Conservation (phyloP, 768 basidiomycete species). For the Arthromyces matolae region DNA sequence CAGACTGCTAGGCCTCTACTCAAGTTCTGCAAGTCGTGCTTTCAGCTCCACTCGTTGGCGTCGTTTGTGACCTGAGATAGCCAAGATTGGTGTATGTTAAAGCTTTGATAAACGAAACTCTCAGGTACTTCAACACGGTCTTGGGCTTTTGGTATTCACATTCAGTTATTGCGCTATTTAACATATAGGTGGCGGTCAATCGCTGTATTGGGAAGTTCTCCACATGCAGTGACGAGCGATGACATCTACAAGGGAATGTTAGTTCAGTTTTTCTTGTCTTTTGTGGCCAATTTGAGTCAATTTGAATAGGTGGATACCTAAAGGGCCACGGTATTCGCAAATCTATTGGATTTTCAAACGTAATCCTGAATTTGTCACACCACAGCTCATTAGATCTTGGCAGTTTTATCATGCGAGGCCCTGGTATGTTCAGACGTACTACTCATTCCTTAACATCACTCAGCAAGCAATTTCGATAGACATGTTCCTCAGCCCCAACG, state of each 20-base stretch:
- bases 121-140: conserved; percentile 13
- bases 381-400: neutral
- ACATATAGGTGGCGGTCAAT: conserved; percentile 15
- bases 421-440: conserved; percentile 6
- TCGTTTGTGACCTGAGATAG: no score
- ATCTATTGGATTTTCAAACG: conserved; percentile 1
- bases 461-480: no score
- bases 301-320: no score
- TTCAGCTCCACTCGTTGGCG: no score
- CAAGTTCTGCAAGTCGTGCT: no score
- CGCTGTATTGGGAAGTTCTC: conserved; percentile 10
- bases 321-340: conserved; percentile 13
- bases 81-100: conserved; percentile 15
- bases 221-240: conserved; percentile 14
- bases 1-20: no score
- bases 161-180: neutral
- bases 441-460: no score
- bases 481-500: conserved; percentile 9
- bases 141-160: no score
- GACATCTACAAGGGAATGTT: conserved; percentile 13
- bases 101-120: conserved; percentile 15
- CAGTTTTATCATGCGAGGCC: conserved; percentile 13
- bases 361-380: neutral
- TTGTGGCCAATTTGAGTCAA: neutral
- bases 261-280: neutral